These are phyloP conservation scores for Petunia axillaris DNA, from an alignment of 257 asterid genomes.

Conservation along the genomic window DNA sequence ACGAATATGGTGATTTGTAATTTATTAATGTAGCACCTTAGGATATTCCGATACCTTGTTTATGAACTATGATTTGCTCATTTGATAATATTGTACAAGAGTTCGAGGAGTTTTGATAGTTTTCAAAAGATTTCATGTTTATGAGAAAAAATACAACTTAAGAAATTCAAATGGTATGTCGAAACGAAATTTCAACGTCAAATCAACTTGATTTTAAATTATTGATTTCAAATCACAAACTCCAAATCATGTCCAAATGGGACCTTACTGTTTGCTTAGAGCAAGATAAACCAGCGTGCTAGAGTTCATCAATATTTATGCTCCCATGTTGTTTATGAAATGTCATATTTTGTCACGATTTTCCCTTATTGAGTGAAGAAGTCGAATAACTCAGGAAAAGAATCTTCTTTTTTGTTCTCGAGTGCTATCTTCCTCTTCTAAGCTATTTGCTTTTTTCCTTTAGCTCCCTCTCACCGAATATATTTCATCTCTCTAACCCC, in stretches of 20 bases:
- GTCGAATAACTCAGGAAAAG: neutral
- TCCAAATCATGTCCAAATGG: neutral
- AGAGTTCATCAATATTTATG: neutral
- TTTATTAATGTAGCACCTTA: too few species aligned
- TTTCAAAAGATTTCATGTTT: too few species aligned
- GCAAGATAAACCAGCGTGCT: slow-evolving; percentile 1
- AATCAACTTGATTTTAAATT: too few species aligned
- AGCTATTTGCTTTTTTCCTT: neutral
- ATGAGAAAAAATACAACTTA: too few species aligned
- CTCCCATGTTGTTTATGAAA: neutral
- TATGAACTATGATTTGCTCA: too few species aligned
- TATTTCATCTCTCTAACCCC: slow-evolving; percentile 12
- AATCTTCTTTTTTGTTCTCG: neutral
- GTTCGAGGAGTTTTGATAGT: too few species aligned
- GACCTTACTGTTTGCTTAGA: neutral
- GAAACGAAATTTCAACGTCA: too few species aligned
- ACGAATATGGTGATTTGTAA: too few species aligned
- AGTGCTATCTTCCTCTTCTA: neutral
- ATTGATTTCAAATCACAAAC: too few species aligned
- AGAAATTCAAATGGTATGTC: too few species aligned
- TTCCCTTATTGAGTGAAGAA: neutral
- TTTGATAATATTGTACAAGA: too few species aligned
- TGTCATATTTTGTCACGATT: neutral
- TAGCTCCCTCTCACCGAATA: neutral
- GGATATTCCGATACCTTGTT: too few species aligned